Evolutionary conservation across 257 asterid species (phyloP).

Genomic region (Anisodus acutangulus): DNA sequence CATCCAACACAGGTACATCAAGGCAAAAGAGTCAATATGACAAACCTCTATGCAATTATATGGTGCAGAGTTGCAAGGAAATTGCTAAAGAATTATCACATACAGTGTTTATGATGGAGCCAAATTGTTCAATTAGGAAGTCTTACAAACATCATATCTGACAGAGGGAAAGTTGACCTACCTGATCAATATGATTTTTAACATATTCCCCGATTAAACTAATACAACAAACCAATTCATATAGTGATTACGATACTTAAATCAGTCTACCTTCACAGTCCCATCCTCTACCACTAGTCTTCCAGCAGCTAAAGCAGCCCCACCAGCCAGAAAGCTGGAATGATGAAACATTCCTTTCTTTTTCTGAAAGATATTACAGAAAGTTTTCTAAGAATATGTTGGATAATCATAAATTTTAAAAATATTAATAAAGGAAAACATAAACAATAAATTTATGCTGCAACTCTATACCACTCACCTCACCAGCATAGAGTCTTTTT

Average conservation of each 20-base stretch:
- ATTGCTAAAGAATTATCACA: neutral
- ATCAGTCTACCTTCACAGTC: conserved; percentile 60
- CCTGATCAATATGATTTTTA: neutral
- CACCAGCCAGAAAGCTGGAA: conserved; percentile 98
- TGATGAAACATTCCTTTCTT: conserved; percentile 90
- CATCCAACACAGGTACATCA: neutral
- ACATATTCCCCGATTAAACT: neutral
- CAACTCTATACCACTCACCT: conserved; percentile 50
- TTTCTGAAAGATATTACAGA: conserved; percentile 59
- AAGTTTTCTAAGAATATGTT: neutral
- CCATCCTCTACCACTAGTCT: conserved; percentile 76
- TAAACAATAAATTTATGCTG: conserved; percentile 24
- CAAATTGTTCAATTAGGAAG: conserved; percentile 6
- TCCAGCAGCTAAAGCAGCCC: conserved; percentile 95
- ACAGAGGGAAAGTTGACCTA: neutral
- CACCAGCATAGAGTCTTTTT: conserved; percentile 74
- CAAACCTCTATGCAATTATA: neutral
- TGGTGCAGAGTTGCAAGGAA: neutral
- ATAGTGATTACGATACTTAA: neutral
- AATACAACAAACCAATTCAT: neutral
- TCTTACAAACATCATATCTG: neutral
- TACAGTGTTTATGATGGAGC: neutral
- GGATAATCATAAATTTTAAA: conserved; percentile 23
- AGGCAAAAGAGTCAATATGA: neutral
- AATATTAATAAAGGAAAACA: conserved; percentile 10